These are phyloP conservation scores for Auricularia auricula-judae DNA, from an alignment of 768 basidiomycete genomes.

Conservation along the genomic window DNA sequence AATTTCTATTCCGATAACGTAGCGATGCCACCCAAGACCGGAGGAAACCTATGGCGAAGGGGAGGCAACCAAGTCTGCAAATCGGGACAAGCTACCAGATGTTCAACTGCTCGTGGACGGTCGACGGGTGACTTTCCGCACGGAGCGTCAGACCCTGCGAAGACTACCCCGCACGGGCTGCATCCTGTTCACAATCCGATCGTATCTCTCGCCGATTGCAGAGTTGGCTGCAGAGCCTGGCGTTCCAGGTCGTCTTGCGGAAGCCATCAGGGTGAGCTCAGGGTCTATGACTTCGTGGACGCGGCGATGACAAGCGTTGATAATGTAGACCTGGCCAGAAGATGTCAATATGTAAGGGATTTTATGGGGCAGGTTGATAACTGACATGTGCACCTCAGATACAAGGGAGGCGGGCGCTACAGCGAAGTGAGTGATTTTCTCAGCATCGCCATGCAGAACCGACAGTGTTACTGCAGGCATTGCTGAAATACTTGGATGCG, in stretches of 20 bases:
- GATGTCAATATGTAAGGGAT: conserved; percentile 44
- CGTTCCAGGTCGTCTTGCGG: conserved; percentile 50
- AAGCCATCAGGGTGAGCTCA: conserved; percentile 32
- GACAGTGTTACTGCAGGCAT: background rate
- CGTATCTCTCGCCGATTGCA: conserved; percentile 46
- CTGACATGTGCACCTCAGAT: conserved; percentile 15
- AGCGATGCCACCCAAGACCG: background rate
- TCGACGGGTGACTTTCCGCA: conserved; percentile 40
- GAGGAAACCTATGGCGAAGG: background rate
- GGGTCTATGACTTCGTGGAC: background rate
- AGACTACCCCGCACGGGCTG: conserved; percentile 53
- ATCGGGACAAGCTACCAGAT: background rate
- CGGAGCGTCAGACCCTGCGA: conserved; percentile 57
- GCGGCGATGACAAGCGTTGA: background rate
- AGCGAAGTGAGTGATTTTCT: conserved; percentile 14
- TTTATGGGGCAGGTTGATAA: conserved; percentile 16
- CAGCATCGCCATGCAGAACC: background rate
- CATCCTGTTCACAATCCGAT: conserved; percentile 59
- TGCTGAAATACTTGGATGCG: conserved; percentile 27
- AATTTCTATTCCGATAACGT: background rate
- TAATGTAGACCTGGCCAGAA: conserved; percentile 40
- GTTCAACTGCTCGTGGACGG: background rate
- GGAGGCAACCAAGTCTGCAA: background rate
- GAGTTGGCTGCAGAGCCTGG: conserved; percentile 44
- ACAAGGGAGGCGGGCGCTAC: conserved; percentile 23